Conservation (phyloP, 257 asterid species). For the Primulina huaijiensis region DNA sequence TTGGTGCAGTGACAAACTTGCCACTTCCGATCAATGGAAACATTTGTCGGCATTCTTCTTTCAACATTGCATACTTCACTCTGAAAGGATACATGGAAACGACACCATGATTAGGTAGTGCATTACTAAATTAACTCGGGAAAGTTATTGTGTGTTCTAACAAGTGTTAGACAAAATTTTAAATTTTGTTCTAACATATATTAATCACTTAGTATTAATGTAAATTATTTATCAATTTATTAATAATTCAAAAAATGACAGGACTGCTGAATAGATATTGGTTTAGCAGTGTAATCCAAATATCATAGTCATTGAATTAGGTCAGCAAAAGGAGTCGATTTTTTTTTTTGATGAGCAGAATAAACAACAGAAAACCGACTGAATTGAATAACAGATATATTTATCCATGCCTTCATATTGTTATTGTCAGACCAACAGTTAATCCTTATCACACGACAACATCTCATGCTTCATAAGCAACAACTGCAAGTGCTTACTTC, state of each 20-base stretch:
- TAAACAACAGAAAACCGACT: slow-evolving; percentile 12
- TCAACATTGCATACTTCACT: slow-evolving; percentile 63
- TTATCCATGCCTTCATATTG: slow-evolving; percentile 3
- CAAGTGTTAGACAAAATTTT: neutral
- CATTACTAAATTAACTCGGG: slow-evolving; percentile 8
- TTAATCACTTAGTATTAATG: neutral
- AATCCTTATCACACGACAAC: slow-evolving; percentile 7
- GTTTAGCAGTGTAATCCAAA: neutral
- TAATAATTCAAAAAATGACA: neutral
- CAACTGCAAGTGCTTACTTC: slow-evolving; percentile 14
- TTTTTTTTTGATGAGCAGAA: slow-evolving; percentile 16
- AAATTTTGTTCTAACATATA: too few species aligned
- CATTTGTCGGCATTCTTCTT: slow-evolving; percentile 77
- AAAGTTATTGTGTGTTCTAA: neutral
- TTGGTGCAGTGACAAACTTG: slow-evolving; percentile 80
- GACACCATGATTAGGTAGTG: slow-evolving; percentile 18
- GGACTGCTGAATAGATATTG: neutral
- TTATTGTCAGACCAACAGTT: slow-evolving; percentile 13
- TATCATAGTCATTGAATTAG: neutral
- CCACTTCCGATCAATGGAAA: slow-evolving; percentile 92
- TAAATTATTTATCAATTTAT: too few species aligned
- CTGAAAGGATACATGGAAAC: slow-evolving; percentile 43
- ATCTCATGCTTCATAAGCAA: neutral
- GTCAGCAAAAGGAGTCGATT: neutral
- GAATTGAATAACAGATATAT: slow-evolving; percentile 1